Evolutionary conservation across 1,284 basidiomycete genomes (phyloP), one percentile per base, ranked within the genome.

Genomic region (Gastroboletus turbinatus): DNA sequence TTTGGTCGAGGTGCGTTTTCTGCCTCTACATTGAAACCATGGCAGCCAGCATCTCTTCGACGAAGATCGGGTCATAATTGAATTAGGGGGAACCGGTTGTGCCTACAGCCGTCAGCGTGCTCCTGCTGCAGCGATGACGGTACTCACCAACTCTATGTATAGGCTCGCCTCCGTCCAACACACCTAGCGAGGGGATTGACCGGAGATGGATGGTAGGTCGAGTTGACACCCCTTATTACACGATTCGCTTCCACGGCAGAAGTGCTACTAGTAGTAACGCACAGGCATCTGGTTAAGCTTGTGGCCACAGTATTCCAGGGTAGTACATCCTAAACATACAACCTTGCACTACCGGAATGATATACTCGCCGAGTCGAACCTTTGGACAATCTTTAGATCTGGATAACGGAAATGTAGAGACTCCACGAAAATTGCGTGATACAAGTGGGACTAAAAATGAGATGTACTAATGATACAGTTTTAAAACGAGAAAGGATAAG

Each of bases 401-500:
- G 17, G 10, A 6, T 3, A 17, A 25, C 23, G 6, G 17, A 17
- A 13, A 25, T 9, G 8, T 44, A 6, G 19, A 40, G 44, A 30
- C 4, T 7, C n/a, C n/a, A 36, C 19, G 14, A 43, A 23, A 17
- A 38, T 33, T 14, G n/a, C 36, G n/a, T 58, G 44, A 36, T 60
- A 61, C 59, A 61, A 13, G 29, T 40, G 6, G 17, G 16, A 21
- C 13, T 4, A 44, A 23, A 27, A 27, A 1, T 13, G 14, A 27
- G 45, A 51, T 39, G 5, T 14, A 43, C 51, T 66, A 64, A 45
- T 66, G 53, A 59, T 64, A 68, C 66, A 64, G 7, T 25, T 11
- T 8, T n/a, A 5, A 45, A 32, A 32, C 27, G 36, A 21, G 33
- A 33, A 1, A 30, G 8, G 40, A 52, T 50, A 63, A 52, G 3